These are phyloP conservation scores for Colletotrichum chlorophyti DNA, from an alignment of 2,329 filamentous ascomycete species.

Conservation along the genomic window DNA sequence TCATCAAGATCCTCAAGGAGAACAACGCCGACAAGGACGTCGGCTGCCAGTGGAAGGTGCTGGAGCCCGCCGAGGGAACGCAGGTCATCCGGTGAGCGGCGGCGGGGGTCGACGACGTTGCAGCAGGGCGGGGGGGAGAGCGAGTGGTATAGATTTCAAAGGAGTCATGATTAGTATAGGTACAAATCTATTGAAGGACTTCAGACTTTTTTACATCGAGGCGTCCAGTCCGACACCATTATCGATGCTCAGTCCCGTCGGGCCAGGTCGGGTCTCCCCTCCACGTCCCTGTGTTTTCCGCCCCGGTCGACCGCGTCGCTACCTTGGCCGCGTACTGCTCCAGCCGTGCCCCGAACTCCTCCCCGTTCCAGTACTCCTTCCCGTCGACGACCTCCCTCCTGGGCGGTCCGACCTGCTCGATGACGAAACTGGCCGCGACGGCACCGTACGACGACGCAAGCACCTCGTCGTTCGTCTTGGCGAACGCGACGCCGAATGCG, in stretches of 20 bases:
- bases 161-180: no score
- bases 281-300: not conserved
- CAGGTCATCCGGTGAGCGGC: slow-evolving; percentile 43
- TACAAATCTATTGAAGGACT: no score
- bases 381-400: not conserved
- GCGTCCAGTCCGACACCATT: no score
- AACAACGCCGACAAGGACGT: slow-evolving; percentile 67
- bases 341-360: slow-evolving; percentile 7
- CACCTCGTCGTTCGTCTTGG: not conserved
- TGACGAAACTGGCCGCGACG: slow-evolving; percentile 19
- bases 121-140: not conserved
- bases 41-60: slow-evolving; percentile 82
- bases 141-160: not conserved
- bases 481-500: not conserved
- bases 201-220: no score
- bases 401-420: slow-evolving; percentile 17
- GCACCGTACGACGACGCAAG: slow-evolving; percentile 16
- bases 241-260: not conserved
- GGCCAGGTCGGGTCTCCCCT: not conserved
- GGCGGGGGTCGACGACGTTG: no score
- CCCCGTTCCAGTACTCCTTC: slow-evolving; percentile 12
- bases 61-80: slow-evolving; percentile 84
- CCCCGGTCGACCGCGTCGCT: not conserved
- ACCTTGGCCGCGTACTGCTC: not conserved
- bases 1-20: slow-evolving; percentile 75